phyloP scores from a whole-genome alignment of 345 rosid genomes.

The Sapria himalayana region DNA sequence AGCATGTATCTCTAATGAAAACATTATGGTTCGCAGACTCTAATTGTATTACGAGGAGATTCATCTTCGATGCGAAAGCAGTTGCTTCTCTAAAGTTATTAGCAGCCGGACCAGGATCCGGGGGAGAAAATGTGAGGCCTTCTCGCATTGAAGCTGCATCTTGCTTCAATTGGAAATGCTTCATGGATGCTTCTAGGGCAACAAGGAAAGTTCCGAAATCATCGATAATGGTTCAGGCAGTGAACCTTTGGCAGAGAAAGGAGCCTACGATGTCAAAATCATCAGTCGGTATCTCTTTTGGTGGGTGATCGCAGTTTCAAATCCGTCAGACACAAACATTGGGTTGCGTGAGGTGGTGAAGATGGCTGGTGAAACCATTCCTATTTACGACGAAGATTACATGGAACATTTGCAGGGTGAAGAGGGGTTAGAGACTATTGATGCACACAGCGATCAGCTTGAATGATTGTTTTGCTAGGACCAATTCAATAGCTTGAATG shows the following conservation, averaged over 20 bases:
- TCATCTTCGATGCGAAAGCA: neutral
- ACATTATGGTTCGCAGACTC: slow-evolving; percentile 3
- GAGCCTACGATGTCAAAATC: neutral
- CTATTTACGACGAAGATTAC: neutral
- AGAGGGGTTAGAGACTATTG: neutral
- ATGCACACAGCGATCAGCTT: neutral
- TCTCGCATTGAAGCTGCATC: neutral
- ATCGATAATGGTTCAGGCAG: slow-evolving; percentile 7
- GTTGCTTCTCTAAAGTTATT: neutral
- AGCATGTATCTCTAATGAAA: slow-evolving; percentile 1
- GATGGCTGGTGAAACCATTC: neutral
- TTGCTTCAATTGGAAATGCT: slow-evolving; percentile 8
- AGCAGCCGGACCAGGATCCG: neutral
- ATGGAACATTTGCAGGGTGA: neutral
- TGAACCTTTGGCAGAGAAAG: slow-evolving; percentile 3
- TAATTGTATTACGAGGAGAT: slow-evolving; percentile 1
- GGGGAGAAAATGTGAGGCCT: neutral
- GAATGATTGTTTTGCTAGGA: neutral
- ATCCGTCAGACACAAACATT: neutral
- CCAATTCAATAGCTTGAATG: too few species aligned
- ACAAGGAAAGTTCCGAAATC: neutral
- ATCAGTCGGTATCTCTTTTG: slow-evolving; percentile 2
- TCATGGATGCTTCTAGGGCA: slow-evolving; percentile 3
- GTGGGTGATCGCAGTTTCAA: neutral
- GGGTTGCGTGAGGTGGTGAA: neutral